A percentile compares a stretch with the other conserved stretches of the same genome.
Conservation (phyloP, 805 yeast genomes). For the Myxozyma geophila region DNA sequence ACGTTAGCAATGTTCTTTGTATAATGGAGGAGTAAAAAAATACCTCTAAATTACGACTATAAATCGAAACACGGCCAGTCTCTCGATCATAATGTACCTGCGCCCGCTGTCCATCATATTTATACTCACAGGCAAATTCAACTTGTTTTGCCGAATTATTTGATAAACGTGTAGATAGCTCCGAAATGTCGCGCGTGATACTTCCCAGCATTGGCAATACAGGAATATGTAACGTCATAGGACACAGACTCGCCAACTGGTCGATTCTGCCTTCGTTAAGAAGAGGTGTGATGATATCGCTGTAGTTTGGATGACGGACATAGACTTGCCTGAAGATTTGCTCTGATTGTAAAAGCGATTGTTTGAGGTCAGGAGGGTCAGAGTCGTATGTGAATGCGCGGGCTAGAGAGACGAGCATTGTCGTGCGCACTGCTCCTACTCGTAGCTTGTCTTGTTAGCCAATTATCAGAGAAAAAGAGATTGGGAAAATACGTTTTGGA, state of each 20-base stretch:
- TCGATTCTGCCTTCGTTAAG: conserved; percentile 3
- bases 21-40: background rate
- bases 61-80: conserved; percentile 32
- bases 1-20: background rate
- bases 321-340: conserved; percentile 33
- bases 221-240: conserved; percentile 36
- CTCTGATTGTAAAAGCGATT: conserved; percentile 29
- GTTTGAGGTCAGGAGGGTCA: background rate
- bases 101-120: conserved; percentile 41
- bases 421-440: conserved; percentile 39
- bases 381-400: conserved; percentile 33
- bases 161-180: conserved; percentile 29
- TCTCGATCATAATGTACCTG: conserved; percentile 36
- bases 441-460: conserved; percentile 22
- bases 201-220: conserved; percentile 40
- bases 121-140: conserved; percentile 39
- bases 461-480: background rate
- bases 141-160: background rate
- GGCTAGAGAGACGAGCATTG: conserved; percentile 38
- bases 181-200: conserved; percentile 38
- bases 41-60: conserved; percentile 38
- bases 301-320: conserved; percentile 38
- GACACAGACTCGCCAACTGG: conserved; percentile 24
- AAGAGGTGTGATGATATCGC: conserved; percentile 28
- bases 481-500: conserved; percentile 27